Evolutionary conservation across 2,329 filamentous ascomycete genomes (phyloP).

Genomic region (Fusarium torulosum): DNA sequence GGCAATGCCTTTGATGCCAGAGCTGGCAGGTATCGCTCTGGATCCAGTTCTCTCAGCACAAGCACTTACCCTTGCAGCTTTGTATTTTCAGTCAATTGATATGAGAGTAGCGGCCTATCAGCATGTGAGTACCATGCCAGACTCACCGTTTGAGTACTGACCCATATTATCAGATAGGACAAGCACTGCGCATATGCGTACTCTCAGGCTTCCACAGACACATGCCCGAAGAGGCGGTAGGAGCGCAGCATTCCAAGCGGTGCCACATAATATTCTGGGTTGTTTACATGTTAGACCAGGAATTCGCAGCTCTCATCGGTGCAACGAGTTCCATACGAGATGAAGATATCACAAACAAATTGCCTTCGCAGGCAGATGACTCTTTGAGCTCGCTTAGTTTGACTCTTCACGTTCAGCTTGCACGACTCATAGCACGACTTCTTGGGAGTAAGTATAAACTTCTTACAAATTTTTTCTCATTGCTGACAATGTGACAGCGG

Average conservation of each 20-base stretch:
- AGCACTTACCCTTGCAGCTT: constrained; percentile 52
- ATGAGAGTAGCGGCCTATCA: constrained; percentile 56
- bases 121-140: constrained; percentile 54
- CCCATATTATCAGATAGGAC: no score
- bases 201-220: constrained; percentile 50
- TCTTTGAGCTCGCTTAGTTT: constrained; percentile 46
- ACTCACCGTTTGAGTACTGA: no score
- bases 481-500: constrained; percentile 21
- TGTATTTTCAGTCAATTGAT: constrained; percentile 57
- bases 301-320: constrained; percentile 48
- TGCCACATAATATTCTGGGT: constrained; percentile 51
- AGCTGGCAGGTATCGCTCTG: constrained; percentile 46
- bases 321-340: constrained; percentile 48
- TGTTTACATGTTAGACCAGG: constrained; percentile 49
- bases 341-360: constrained; percentile 49
- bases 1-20: constrained; percentile 56
- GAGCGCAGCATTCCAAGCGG: constrained; percentile 43
- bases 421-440: constrained; percentile 44
- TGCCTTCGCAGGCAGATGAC: constrained; percentile 47
- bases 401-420: constrained; percentile 46
- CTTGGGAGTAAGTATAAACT: constrained; percentile 27
- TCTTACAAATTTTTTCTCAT: rapidly evolving
- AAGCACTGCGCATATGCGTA: constrained; percentile 51
- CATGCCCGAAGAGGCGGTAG: constrained; percentile 41
- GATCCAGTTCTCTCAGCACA: constrained; percentile 44